These are phyloP conservation scores for Tarenaya hassleriana DNA, from an alignment of 345 rosid genomes.

Conservation along the genomic window DNA sequence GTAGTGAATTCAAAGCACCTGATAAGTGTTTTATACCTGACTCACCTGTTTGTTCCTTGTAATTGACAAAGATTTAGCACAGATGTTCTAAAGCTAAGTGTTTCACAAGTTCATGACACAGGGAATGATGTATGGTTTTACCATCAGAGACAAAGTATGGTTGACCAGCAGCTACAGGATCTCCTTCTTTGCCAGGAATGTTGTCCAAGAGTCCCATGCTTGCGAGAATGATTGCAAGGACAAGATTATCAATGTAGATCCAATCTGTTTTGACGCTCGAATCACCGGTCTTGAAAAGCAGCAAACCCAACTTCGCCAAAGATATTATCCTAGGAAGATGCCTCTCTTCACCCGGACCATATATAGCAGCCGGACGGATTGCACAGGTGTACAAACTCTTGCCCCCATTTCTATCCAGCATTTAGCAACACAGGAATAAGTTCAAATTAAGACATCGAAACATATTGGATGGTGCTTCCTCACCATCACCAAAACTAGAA, in stretches of 20 bases:
- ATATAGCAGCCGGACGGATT: conserved; percentile 86
- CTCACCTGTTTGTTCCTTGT: no score
- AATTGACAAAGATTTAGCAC: no score
- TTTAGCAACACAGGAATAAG: not conserved
- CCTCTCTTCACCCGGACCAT: conserved; percentile 93
- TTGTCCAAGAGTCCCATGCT: conserved; percentile 91
- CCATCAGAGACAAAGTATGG: conserved; percentile 95
- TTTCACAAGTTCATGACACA: no score
- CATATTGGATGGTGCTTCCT: not conserved
- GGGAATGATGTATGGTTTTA: conserved; percentile 31
- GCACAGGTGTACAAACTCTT: conserved; percentile 69
- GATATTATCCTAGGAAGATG: conserved; percentile 82
- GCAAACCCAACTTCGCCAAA: conserved; percentile 60
- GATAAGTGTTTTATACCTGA: not conserved
- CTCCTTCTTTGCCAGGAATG: conserved; percentile 62
- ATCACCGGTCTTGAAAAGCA: conserved; percentile 57
- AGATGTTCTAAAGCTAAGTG: no score
- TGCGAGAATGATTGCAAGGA: conserved; percentile 65
- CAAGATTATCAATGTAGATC: conserved; percentile 86
- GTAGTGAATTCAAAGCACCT: not conserved
- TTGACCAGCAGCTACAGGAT: conserved; percentile 82
- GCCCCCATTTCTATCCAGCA: conserved; percentile 43
- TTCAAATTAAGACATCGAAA: not conserved
- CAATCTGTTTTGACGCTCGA: conserved; percentile 73
- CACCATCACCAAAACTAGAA: no score